Evolutionary conservation across 768 basidiomycete species (phyloP), one percentile per base, ranked within the genome.

Genomic region (Lactarius tabidus): DNA sequence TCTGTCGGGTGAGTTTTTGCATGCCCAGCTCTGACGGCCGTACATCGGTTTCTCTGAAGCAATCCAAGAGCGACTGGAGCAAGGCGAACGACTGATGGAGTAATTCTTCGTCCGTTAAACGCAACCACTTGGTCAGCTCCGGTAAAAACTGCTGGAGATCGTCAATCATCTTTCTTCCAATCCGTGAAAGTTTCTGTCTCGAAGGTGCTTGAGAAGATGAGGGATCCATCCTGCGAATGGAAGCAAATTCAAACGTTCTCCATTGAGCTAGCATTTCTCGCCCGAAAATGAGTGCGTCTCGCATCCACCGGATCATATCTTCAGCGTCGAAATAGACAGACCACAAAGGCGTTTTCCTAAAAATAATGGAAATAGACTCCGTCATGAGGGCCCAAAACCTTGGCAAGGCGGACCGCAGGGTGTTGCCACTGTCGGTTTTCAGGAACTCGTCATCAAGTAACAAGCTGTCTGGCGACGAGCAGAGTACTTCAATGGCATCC

Each of bases 241-340:
- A 81, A 12, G 89, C 88, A 31, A 79, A 80, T 74, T 96, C 94
- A 66, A 99, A 85, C 14, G 88, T 84, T 51, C 86, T 79, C 76
- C 93, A 85, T 68, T 93, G 87, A 3, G 85, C 88, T 55, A 97
- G 77, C 79, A 97, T 82, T 71, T 95, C 91, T 69, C 90, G 78
- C 10, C 89, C 95, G 71, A 97, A 94, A 68, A 98, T 95, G 59
- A 98, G 81, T 3, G 95, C 97, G 73, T 98, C 97, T 62, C 95
- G 85, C 97, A 99, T 98, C 97, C 97, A 99, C 36, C 87, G 83
- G 17, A 90, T 82, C 95, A 99, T 97, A 62, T 87, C 86, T 31
- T 87, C 83, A 70, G 85, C 86, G 60, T 90, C 88, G 74, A 91
- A 91, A 73, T 82, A 89, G 9, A 79, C 74, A 0, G 97, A 84